Percentiles rank a stretch among this genome's conserved stretches.
Conservation (phyloP, 345 rosid genomes). For the Nephelium lappaceum region DNA sequence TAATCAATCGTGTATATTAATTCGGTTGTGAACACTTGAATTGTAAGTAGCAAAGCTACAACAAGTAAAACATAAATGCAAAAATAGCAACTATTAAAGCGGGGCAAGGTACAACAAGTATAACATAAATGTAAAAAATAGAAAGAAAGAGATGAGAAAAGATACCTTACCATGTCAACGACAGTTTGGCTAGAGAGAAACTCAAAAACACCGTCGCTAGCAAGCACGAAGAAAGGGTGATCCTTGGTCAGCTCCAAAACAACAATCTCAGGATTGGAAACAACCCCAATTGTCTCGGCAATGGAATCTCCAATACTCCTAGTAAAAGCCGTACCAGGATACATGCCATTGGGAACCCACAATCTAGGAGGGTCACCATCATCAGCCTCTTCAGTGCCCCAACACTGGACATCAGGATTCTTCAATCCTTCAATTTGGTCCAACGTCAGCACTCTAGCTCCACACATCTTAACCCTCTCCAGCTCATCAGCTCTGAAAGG, state of each 20-base stretch:
- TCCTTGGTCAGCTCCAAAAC: slow-evolving; percentile 79
- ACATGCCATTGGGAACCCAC: slow-evolving; percentile 96
- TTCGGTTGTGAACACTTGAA: background rate
- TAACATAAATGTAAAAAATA: background rate
- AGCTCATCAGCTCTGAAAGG: slow-evolving; percentile 85
- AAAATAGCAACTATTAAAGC: background rate
- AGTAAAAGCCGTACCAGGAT: slow-evolving; percentile 97
- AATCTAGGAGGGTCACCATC: slow-evolving; percentile 99
- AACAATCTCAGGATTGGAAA: slow-evolving; percentile 92
- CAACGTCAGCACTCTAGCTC: slow-evolving; percentile 92
- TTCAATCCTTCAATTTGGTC: slow-evolving; percentile 98
- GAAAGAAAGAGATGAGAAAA: background rate
- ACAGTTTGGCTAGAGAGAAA: slow-evolving; percentile 93
- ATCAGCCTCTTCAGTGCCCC: slow-evolving; percentile 96
- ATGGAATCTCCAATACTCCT: slow-evolving; percentile 94
- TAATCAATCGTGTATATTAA: background rate
- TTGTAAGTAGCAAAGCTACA: background rate
- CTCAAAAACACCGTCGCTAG: slow-evolving; percentile 99
- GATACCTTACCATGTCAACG: slow-evolving; percentile 95
- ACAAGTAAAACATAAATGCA: too few relatives aligned
- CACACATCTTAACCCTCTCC: slow-evolving; percentile 86
- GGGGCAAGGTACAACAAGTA: background rate
- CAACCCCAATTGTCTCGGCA: slow-evolving; percentile 95
- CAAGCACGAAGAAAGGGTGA: slow-evolving; percentile 91
- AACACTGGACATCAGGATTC: slow-evolving; percentile 90